Evolutionary conservation across 345 rosid genomes (phyloP).

Genomic region (Theobroma cacao): DNA sequence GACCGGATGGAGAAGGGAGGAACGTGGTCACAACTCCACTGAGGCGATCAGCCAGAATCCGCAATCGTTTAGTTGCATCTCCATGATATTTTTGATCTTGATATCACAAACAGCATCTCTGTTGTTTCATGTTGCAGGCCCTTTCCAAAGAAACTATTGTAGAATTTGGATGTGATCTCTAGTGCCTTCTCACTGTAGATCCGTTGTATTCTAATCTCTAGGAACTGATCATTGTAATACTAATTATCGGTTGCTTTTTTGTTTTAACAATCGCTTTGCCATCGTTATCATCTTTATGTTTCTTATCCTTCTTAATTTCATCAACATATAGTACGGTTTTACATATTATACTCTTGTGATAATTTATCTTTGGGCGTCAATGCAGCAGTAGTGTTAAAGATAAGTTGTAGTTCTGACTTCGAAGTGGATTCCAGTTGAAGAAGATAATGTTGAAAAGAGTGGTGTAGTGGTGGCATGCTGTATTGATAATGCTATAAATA

Average conservation of each 20-base stretch:
- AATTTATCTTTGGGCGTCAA: background rate
- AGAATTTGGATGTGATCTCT: background rate
- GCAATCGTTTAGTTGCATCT: conserved; percentile 23
- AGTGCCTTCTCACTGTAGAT: background rate
- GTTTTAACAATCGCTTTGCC: background rate
- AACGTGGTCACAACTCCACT: conserved; percentile 28
- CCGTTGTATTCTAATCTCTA: background rate
- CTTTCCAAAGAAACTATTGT: background rate
- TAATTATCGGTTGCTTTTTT: background rate
- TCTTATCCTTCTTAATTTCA: background rate
- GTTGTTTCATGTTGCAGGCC: conserved; percentile 22
- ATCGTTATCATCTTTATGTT: background rate
- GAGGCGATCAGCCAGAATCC: conserved; percentile 49
- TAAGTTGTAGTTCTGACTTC: background rate
- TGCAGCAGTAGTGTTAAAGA: background rate
- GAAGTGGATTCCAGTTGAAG: background rate
- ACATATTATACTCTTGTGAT: background rate
- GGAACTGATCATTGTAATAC: background rate
- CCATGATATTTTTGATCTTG: conserved; percentile 12
- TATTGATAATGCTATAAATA: background rate
- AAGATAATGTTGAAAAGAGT: background rate
- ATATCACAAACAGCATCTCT: conserved; percentile 27
- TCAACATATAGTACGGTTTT: background rate
- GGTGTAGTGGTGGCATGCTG: background rate
- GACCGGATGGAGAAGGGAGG: conserved; percentile 17